Conservation (phyloP, 805 yeast species). For the Candida ponderosae region DNA sequence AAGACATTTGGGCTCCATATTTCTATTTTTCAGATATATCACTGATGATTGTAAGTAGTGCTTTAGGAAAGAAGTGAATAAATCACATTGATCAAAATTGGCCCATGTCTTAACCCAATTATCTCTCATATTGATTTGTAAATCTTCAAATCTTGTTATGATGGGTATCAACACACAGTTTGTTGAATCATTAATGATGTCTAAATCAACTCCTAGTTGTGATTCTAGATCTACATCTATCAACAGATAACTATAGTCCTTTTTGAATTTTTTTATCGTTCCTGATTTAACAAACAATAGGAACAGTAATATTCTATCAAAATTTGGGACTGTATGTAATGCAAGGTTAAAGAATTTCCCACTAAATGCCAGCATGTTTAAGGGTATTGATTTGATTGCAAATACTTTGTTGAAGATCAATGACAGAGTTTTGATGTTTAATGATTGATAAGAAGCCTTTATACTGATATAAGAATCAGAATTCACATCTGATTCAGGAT, state of each 20-base stretch:
- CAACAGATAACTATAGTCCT: not conserved
- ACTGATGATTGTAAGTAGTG: constrained; percentile 33
- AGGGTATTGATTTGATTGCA: too few relatives aligned
- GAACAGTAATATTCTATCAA: constrained; percentile 46
- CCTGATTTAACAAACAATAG: constrained; percentile 46
- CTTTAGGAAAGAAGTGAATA: constrained; percentile 53
- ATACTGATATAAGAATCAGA: too few relatives aligned
- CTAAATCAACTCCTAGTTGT: not conserved
- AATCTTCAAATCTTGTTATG: constrained; percentile 32
- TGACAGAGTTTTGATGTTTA: not conserved
- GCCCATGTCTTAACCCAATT: constrained; percentile 58
- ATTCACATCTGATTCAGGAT: too few relatives aligned
- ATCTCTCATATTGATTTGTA: constrained; percentile 42
- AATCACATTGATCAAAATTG: constrained; percentile 39
- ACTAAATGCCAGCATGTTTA: constrained; percentile 29
- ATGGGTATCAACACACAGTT: constrained; percentile 33
- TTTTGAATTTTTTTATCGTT: constrained; percentile 24
- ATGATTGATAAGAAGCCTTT: too few relatives aligned
- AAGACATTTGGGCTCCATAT: not conserved
- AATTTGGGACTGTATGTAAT: constrained; percentile 39
- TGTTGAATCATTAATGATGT: not conserved
- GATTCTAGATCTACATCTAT: not conserved
- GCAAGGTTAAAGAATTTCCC: constrained; percentile 57
- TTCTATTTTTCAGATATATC: not conserved
- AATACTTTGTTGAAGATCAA: not conserved